phyloP scores from a whole-genome alignment of 1,284 basidiomycete species.

The Cutaneotrichosporon arboriforme region DNA sequence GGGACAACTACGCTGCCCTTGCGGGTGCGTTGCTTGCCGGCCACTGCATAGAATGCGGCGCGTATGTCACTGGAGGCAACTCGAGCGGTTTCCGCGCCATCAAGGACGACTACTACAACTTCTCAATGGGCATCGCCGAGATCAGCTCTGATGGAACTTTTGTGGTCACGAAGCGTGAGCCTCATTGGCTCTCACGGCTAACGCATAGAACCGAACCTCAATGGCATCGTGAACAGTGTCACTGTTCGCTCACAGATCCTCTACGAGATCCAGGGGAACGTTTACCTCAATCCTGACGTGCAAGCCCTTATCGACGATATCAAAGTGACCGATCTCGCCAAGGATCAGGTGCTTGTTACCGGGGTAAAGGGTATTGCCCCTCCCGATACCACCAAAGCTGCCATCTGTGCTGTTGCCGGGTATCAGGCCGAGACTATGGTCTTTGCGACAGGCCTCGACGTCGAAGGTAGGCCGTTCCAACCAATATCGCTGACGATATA shows the following conservation, averaged over 20 bases:
- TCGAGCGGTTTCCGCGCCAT: constrained; percentile 23
- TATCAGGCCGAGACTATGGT: constrained; percentile 25
- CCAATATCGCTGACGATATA: neutral
- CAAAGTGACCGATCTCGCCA: constrained; percentile 12
- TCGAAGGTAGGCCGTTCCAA: neutral
- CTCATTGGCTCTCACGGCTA: neutral
- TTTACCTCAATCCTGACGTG: constrained; percentile 32
- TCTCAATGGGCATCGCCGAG: constrained; percentile 30
- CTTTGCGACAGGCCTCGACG: constrained; percentile 22
- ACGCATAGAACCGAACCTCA: constrained; percentile 3
- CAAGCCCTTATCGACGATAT: constrained; percentile 24
- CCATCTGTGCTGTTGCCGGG: constrained; percentile 23
- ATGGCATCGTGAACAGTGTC: constrained; percentile 14
- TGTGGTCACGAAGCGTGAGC: constrained; percentile 21
- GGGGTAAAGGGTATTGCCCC: constrained; percentile 24
- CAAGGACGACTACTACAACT: constrained; percentile 19
- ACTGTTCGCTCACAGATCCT: constrained; percentile 18
- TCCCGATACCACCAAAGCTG: constrained; percentile 29
- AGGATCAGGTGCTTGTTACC: constrained; percentile 21
- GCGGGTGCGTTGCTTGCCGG: constrained; percentile 26
- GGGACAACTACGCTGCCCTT: constrained; percentile 19
- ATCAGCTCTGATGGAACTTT: constrained; percentile 24
- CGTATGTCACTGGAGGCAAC: constrained; percentile 31
- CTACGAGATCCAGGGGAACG: constrained; percentile 23
- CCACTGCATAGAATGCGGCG: constrained; percentile 21